phyloP scores from a whole-genome alignment of 306 rosid genomes.

The Alnus glutinosa region DNA sequence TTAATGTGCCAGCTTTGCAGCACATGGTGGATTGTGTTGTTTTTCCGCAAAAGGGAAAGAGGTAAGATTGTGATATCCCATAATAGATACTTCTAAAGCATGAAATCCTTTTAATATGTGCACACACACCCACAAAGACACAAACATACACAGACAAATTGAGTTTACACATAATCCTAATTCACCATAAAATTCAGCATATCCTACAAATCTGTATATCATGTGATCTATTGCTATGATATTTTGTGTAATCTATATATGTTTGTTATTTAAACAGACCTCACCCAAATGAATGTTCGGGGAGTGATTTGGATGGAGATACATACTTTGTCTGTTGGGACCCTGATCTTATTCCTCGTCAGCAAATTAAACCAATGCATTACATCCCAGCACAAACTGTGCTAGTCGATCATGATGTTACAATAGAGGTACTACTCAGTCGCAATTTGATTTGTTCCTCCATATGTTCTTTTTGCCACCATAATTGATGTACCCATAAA shows the following conservation, averaged over 20 bases:
- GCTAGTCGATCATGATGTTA: constrained; percentile 35
- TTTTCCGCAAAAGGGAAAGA: constrained; percentile 46
- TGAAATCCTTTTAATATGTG: neutral
- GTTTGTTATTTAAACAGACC: too few species aligned
- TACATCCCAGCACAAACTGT: constrained; percentile 21
- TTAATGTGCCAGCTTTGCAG: constrained; percentile 37
- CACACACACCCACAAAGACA: too few species aligned
- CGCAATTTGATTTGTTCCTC: neutral
- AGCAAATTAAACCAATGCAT: constrained; percentile 24
- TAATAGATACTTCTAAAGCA: neutral
- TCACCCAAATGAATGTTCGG: constrained; percentile 53
- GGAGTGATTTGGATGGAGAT: constrained; percentile 51
- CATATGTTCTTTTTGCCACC: too few species aligned
- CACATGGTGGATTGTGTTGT: constrained; percentile 52
- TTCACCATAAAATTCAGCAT: too few species aligned
- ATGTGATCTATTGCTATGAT: neutral
- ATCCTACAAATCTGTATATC: too few species aligned
- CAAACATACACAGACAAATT: too few species aligned
- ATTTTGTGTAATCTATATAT: neutral
- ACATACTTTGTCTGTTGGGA: constrained; percentile 49
- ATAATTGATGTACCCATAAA: too few species aligned
- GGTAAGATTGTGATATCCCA: constrained; percentile 22
- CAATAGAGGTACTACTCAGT: constrained; percentile 38
- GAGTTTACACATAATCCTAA: too few species aligned
- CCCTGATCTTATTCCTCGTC: constrained; percentile 32